These are phyloP conservation scores for Ampelocalamus luodianensis DNA, from an alignment of 176 grass and related monocot genomes.

Conservation along the genomic window DNA sequence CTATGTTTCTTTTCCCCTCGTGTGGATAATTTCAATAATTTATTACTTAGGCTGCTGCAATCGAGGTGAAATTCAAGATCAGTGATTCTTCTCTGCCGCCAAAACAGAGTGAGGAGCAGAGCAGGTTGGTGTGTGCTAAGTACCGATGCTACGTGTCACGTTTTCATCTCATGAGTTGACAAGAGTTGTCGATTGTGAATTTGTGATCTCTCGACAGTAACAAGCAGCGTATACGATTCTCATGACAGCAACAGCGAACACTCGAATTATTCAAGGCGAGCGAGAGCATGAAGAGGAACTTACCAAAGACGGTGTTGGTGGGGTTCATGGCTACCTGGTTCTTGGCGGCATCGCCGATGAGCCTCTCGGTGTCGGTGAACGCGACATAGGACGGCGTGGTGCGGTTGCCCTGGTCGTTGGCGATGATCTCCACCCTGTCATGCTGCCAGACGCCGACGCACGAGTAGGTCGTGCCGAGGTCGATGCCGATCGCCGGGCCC, in stretches of 20 bases:
- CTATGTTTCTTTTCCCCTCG: too few relatives aligned
- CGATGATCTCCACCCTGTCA: slow-evolving; percentile 89
- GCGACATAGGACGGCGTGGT: slow-evolving; percentile 85
- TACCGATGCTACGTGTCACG: not conserved
- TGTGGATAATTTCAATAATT: not conserved
- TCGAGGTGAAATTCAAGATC: not conserved
- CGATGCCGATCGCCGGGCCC: slow-evolving; percentile 82
- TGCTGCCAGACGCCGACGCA: slow-evolving; percentile 90
- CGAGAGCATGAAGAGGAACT: slow-evolving; percentile 13
- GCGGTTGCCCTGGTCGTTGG: slow-evolving; percentile 94
- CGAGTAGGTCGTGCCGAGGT: slow-evolving; percentile 89
- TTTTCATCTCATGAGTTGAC: too few relatives aligned
- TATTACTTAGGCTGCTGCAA: not conserved
- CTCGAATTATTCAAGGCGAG: too few relatives aligned
- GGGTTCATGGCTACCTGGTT: slow-evolving; percentile 98
- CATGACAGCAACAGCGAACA: not conserved
- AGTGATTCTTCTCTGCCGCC: not conserved
- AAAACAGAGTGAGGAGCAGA: slow-evolving; percentile 22
- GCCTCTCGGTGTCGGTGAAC: slow-evolving; percentile 77
- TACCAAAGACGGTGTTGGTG: slow-evolving; percentile 86
- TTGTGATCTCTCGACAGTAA: too few relatives aligned
- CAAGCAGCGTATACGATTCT: not conserved
- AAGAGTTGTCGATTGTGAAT: too few relatives aligned
- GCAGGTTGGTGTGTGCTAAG: not conserved
- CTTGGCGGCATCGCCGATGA: slow-evolving; percentile 90